A percentile compares a stretch with the other conserved stretches of the same genome.
phyloP scores from a whole-genome alignment of 78 protist species.

The Emiliania huxleyi region DNA sequence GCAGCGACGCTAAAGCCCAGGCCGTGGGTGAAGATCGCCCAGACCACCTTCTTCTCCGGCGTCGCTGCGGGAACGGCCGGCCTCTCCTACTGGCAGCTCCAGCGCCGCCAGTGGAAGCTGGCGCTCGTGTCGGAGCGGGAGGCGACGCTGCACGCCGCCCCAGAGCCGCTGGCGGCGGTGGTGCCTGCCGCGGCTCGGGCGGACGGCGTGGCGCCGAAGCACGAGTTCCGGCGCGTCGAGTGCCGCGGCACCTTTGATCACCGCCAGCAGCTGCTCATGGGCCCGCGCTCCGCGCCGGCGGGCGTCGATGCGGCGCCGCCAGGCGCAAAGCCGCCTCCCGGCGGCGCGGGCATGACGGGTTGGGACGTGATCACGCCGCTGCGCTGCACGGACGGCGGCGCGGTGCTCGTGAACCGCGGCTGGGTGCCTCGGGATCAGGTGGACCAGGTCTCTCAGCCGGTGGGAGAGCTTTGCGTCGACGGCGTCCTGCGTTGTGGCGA shows the following conservation, averaged over 20 bases:
- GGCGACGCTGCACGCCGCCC: neutral
- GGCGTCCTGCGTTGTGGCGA: neutral
- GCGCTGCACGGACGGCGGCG: neutral
- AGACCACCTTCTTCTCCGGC: neutral
- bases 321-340: neutral
- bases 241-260: neutral
- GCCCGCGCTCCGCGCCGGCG: constrained; percentile 11
- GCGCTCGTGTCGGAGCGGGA: neutral
- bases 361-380: constrained; percentile 13
- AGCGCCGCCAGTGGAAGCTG: neutral
- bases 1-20: no score
- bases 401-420: constrained; percentile 4
- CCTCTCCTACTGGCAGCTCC: neutral
- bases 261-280: neutral
- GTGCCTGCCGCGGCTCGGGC: neutral
- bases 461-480: neutral
- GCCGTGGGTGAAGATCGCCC: neutral
- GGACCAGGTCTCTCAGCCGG: neutral
- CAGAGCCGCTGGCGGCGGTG: neutral
- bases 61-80: neutral
- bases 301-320: neutral
- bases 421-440: neutral
- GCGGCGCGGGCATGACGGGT: neutral
- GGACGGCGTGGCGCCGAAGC: neutral
- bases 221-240: neutral